Evolutionary conservation across 2,329 filamentous ascomycete genomes (phyloP).

Genomic region (Sporothrix brasiliensis): DNA sequence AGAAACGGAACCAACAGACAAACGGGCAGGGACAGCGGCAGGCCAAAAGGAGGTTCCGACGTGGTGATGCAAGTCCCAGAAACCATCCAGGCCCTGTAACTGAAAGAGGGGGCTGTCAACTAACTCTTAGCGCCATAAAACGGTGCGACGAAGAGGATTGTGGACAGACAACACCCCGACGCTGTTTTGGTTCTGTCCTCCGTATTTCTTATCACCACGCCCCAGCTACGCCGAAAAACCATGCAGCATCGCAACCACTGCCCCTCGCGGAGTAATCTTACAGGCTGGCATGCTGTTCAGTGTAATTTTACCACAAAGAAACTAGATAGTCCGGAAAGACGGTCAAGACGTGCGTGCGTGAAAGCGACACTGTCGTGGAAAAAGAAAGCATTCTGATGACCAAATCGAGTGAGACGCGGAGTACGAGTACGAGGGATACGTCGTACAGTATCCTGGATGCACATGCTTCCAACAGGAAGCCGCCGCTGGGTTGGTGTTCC

Average conservation of each 20-base stretch:
- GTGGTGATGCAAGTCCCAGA: too few relatives aligned
- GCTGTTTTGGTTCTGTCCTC: too few relatives aligned
- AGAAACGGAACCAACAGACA: neutral
- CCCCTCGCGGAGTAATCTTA: conserved; percentile 12
- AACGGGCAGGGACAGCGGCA: conserved; percentile 1
- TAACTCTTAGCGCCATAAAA: neutral
- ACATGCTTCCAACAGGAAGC: neutral
- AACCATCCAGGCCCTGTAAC: too few relatives aligned
- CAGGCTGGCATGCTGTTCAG: conserved; percentile 21
- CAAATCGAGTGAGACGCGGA: too few relatives aligned
- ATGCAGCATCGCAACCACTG: conserved; percentile 10
- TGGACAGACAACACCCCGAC: neutral
- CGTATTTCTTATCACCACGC: conserved; percentile 12
- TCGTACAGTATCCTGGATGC: neutral
- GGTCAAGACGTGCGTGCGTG: conserved; percentile 5
- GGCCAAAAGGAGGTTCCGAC: neutral
- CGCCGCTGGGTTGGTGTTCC: neutral
- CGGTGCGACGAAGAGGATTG: neutral
- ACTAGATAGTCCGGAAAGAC: neutral
- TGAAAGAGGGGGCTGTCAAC: conserved; percentile 7
- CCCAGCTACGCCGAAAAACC: conserved; percentile 22
- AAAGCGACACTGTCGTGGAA: too few relatives aligned
- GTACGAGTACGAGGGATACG: neutral
- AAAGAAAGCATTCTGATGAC: neutral
- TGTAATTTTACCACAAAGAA: too few relatives aligned